Evolutionary conservation across 2,329 filamentous ascomycete genomes (phyloP), one percentile per base, ranked within the genome.

Genomic region (Incumbomyces delicatus): DNA sequence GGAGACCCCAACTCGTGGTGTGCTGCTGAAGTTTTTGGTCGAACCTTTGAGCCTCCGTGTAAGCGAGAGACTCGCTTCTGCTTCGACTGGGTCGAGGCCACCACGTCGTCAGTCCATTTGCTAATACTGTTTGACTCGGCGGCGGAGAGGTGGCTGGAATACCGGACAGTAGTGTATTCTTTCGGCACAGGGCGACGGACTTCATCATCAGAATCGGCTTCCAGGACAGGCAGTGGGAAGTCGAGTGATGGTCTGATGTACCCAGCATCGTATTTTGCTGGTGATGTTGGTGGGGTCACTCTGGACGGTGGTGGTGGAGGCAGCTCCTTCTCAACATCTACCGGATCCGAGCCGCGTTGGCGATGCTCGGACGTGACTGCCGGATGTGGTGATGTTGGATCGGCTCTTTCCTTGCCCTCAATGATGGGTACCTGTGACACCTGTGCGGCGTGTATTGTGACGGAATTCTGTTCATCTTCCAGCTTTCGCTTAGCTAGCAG

Each of bases 31-130:
- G 80, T 66, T 67, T 83, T 72, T 38, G 76, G 75, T 39, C 81
- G 75, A 50, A 80, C 76, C 57, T 75, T 74, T 48, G 78, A 73
- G 53, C 71, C 66, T 34, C 75, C 70, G 51, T 87, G 90, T 20
- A 88, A 88, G 38, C 90, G 78, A 8, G 92, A 90, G 1, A 82
- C 92, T 36, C 95, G 77, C 66, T 94, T 95, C 47, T 95, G 81
- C 63, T 94, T 95, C 36, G 83, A 83, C 59, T 85, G 87, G 31
- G 47, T 49, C n/a, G 44, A 46, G 11, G 52, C 52, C 6, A 68
- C 62, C 17, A 69, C 69, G 54, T 74, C 70, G 44, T 71, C 71
- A 50, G 59, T 61, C 45, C 61, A 61, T 36, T 62, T 58, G 38
- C 60, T 63, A 12, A 62, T 61, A 18, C 62, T 63, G 45, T 69